Evolutionary conservation across 352 stramenopile species (phyloP).

Genomic region (Globisporangium echinulatum): DNA sequence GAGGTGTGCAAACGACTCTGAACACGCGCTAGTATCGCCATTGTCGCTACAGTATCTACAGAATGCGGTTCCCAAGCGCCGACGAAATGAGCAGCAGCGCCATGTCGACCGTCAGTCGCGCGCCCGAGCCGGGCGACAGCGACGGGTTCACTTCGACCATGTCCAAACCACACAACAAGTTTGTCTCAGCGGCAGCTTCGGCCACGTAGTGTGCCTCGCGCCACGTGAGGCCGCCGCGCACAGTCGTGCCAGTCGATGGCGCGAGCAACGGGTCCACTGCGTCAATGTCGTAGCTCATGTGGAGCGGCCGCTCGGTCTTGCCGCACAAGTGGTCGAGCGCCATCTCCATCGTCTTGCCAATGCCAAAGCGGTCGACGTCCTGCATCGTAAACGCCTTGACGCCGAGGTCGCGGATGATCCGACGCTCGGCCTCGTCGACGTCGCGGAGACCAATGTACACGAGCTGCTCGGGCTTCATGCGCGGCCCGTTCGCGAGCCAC

Average conservation of each 20-base stretch:
- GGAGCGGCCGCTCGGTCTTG: conserved; percentile 87
- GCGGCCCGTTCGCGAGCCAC: conserved; percentile 83
- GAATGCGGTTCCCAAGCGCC: conserved; percentile 89
- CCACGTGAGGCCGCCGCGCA: conserved; percentile 94
- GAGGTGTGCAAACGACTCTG: too few relatives aligned
- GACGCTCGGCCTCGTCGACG: conserved; percentile 89
- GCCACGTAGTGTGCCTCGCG: conserved; percentile 95
- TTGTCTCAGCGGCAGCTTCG: conserved; percentile 90
- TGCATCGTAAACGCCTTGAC: conserved; percentile 97
- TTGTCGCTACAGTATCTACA: conserved; percentile 31
- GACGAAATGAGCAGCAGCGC: conserved; percentile 90
- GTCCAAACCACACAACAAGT: conserved; percentile 84
- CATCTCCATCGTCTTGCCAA: conserved; percentile 95
- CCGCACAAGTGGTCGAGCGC: conserved; percentile 91
- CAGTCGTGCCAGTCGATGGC: conserved; percentile 93
- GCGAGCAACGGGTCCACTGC: conserved; percentile 93
- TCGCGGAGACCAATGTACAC: conserved; percentile 96
- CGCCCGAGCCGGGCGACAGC: conserved; percentile 82
- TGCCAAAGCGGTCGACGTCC: conserved; percentile 94
- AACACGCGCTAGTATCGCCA: too few relatives aligned
- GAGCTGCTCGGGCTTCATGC: conserved; percentile 83
- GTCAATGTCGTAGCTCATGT: conserved; percentile 98
- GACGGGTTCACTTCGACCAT: conserved; percentile 96
- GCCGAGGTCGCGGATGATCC: conserved; percentile 86
- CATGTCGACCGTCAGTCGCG: conserved; percentile 91